Conservation (phyloP, 176 grass and related monocot species). For the Phragmites australis region DNA sequence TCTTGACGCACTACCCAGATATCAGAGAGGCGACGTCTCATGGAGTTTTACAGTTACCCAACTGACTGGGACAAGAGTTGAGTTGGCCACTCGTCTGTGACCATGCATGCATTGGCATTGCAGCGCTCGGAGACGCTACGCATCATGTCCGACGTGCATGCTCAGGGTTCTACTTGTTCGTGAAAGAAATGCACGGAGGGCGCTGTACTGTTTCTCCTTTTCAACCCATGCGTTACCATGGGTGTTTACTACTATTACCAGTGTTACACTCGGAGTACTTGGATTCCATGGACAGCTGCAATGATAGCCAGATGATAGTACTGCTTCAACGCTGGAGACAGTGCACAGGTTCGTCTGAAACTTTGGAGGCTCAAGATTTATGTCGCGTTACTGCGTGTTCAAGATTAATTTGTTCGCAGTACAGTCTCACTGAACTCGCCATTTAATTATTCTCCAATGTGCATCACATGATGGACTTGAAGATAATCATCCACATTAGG, state of each 20-base stretch:
- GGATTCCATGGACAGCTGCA: background rate
- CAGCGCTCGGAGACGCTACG: background rate
- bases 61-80: background rate
- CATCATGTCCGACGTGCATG: background rate
- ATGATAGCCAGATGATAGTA: slow-evolving; percentile 2
- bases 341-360: background rate
- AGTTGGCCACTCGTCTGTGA: background rate
- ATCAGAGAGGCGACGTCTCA: background rate
- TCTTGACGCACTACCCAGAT: no score
- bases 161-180: background rate
- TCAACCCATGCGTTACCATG: background rate
- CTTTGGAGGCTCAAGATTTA: background rate
- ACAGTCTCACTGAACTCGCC: background rate
- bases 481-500: background rate
- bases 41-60: slow-evolving; percentile 5
- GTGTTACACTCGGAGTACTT: background rate
- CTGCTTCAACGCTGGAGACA: slow-evolving; percentile 3
- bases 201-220: background rate
- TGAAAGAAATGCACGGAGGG: slow-evolving; percentile 3
- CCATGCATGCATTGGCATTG: background rate
- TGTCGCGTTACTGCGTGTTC: background rate
- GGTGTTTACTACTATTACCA: background rate
- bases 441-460: background rate
- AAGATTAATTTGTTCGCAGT: background rate
- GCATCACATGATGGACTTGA: background rate